Base-by-base conservation (phyloP, 768 basidiomycete species). In the Boletus speciosus region DNA sequence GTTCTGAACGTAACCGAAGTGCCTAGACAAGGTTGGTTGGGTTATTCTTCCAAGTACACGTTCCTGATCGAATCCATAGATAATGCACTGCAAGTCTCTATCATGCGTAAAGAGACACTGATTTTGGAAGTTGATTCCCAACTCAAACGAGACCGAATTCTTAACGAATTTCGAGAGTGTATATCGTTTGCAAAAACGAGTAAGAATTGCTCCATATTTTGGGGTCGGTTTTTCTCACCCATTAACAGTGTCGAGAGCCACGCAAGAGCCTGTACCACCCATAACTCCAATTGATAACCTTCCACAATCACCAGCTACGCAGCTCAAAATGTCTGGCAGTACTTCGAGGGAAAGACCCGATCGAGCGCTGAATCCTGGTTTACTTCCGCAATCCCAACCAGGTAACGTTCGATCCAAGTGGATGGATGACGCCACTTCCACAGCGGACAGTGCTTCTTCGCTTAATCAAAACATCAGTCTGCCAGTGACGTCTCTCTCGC, bases 71-170 rank as follows among this genome's bases (percentile, higher is more conserved):
- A 34, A 53, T 56, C 46, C 49, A 34, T 62, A 95, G 92, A 84
- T 27, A 86, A 82, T 61, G 80, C 81, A 8, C 61, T 98, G 38
- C 82, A 88, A 50, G 77, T 98, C 6, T 81, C 81, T 39, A 82
- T 99, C 58, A 85, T 99, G 87, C 77, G 84, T 57, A 96, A 94
- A 73, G 97, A 98, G 70, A 84, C 79, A 6, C 69, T 99, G 47
- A 74, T 78, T 39, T 61, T 99, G 9, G 81, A 86, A 53, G 74
- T 81, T 7, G 78, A 82, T 52, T 85, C 86, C 2, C 68, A 68
- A 10, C 74, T 79, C 32, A 71, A 76, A 14, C 78, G 91, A 55
- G 83, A 92, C 61, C 72, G 74, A 57, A 77, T 94, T 60, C 67
- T 89, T 40, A 63, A 73, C 8, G 87, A 90, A 63, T 83, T 99